Conservation (phyloP, 306 rosid species). For the Styphnolobium japonicum region DNA sequence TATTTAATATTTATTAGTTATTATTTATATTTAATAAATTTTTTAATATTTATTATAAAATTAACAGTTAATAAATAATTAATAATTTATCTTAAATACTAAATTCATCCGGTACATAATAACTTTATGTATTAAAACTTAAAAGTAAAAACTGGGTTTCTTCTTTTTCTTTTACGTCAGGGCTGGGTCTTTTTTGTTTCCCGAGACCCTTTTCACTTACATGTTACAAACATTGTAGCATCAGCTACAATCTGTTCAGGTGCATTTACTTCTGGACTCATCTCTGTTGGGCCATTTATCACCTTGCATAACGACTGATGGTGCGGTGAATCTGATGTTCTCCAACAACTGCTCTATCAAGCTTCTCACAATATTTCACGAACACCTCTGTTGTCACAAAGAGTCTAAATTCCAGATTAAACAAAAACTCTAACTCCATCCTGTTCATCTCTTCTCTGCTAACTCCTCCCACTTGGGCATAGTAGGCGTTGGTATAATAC, state of each 20-base stretch:
- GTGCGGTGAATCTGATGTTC: background rate
- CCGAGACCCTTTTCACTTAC: too few species aligned
- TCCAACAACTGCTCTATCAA: conserved; percentile 26
- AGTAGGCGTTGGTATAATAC: conserved; percentile 45
- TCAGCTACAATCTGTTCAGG: background rate
- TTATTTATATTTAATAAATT: too few species aligned
- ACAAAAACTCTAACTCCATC: conserved; percentile 60
- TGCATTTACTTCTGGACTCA: background rate
- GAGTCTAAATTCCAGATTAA: conserved; percentile 56
- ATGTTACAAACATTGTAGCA: too few species aligned
- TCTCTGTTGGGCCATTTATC: background rate
- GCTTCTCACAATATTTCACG: conserved; percentile 33
- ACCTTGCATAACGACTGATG: background rate
- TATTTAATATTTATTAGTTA: too few species aligned
- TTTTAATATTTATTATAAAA: too few species aligned
- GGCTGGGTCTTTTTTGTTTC: too few species aligned
- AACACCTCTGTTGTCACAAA: conserved; percentile 46
- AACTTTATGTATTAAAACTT: too few species aligned
- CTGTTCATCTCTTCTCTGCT: conserved; percentile 64
- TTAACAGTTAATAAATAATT: too few species aligned
- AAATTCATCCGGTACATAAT: too few species aligned
- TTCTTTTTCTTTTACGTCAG: background rate
- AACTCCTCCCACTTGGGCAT: conserved; percentile 72
- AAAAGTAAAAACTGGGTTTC: too few species aligned
- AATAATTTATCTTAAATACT: too few species aligned